phyloP scores from a whole-genome alignment of 2,329 filamentous ascomycete genomes.

The Calonectria pseudoturangicola region DNA sequence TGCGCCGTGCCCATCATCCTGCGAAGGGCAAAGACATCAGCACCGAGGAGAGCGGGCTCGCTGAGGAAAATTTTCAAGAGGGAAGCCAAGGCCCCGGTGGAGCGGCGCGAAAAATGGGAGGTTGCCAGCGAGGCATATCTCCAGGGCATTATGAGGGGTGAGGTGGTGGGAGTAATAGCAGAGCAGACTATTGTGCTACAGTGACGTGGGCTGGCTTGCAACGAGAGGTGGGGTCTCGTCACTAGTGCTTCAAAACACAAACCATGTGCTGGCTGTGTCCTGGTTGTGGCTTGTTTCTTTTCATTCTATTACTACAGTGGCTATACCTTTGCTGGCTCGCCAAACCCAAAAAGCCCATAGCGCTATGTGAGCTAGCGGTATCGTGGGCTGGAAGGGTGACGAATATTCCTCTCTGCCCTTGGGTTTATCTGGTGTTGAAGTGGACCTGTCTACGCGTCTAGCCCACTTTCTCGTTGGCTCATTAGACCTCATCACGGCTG shows the following conservation, averaged over 20 bases:
- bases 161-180: conserved; percentile 20
- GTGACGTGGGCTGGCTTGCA: not conserved
- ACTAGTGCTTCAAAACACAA: not conserved
- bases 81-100: not conserved
- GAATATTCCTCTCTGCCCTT: not conserved
- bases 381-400: conserved; percentile 7
- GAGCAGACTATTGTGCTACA: conserved; percentile 17
- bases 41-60: not conserved
- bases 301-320: not conserved
- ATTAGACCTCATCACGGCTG: not conserved
- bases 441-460: conserved; percentile 19
- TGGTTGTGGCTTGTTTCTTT: not conserved
- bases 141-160: conserved; percentile 17
- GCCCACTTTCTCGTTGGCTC: conserved; percentile 14
- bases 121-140: conserved; percentile 21
- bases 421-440: not conserved
- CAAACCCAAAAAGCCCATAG: conserved; percentile 9
- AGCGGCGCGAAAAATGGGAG: conserved; percentile 4
- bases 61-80: conserved; percentile 11
- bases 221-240: not conserved
- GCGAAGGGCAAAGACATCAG: not conserved
- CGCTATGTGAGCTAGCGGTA: conserved; percentile 1
- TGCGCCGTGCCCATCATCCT: conserved; percentile 13
- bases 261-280: not conserved
- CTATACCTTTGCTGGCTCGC: not conserved